A percentile compares a stretch with the other conserved stretches of the same genome.
phyloP scores from a whole-genome alignment of 148 eudicot genomes.

The Diospyros kaki region DNA sequence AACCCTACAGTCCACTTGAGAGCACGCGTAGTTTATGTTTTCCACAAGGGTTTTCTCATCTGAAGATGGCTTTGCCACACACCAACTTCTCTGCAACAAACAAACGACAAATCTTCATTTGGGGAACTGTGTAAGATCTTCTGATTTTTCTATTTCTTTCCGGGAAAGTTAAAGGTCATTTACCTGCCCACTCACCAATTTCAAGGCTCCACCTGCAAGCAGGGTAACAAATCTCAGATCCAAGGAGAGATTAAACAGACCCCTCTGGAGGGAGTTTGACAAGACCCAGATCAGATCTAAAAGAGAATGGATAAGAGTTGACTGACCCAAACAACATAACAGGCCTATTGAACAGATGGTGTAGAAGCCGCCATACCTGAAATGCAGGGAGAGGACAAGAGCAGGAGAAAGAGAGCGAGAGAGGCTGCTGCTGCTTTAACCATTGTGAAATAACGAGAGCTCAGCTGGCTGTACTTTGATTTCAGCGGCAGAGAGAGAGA shows the following conservation, averaged over 20 bases:
- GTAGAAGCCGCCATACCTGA: slow-evolving; percentile 23
- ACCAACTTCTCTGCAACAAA: slow-evolving; percentile 68
- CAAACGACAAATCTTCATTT: neutral
- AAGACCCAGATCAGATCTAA: slow-evolving; percentile 5
- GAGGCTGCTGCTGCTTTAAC: slow-evolving; percentile 8
- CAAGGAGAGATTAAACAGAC: neutral
- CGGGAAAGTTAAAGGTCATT: neutral
- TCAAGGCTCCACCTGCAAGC: slow-evolving; percentile 32
- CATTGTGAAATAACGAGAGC: slow-evolving; percentile 11
- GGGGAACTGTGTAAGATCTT: no score
- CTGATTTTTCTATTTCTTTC: neutral
- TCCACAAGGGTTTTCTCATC: slow-evolving; percentile 27
- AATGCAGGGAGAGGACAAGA: slow-evolving; percentile 22
- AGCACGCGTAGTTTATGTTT: slow-evolving; percentile 67
- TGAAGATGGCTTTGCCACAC: slow-evolving; percentile 80
- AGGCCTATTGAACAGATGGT: neutral
- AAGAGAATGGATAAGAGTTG: neutral
- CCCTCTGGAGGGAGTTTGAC: neutral
- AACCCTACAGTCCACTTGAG: slow-evolving; percentile 59
- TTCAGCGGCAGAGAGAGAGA: neutral
- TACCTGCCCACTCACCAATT: slow-evolving; percentile 40
- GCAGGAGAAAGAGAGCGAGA: slow-evolving; percentile 11
- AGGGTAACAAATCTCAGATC: no score
- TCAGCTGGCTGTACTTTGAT: neutral
- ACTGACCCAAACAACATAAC: neutral